Percentiles rank a stretch among this genome's conserved stretches.
Evolutionary conservation across 2,329 filamentous ascomycete species (phyloP).

Genomic region (Drechslerella coelobrocha): DNA sequence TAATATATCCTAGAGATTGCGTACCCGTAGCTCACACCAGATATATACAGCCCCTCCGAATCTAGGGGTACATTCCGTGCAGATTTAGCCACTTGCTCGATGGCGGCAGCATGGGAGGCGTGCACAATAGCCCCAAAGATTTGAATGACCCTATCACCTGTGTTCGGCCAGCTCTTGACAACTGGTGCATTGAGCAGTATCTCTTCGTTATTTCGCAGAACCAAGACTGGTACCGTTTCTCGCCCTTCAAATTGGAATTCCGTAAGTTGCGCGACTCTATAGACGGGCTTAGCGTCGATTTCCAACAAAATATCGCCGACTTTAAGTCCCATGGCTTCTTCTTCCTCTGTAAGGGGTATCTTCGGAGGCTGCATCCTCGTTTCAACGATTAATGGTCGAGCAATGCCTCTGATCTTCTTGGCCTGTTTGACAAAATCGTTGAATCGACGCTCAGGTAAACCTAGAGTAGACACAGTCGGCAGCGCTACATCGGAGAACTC

Average conservation of each 20-base stretch:
- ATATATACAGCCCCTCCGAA: conserved; percentile 52
- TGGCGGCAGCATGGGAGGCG: conserved; percentile 53
- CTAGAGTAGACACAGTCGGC: conserved; percentile 54
- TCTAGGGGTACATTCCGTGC: conserved; percentile 53
- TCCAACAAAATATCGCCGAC: conserved; percentile 55
- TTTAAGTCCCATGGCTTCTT: conserved; percentile 52
- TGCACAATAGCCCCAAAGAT: conserved; percentile 55
- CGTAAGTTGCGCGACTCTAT: conserved; percentile 53
- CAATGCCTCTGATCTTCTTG: conserved; percentile 54
- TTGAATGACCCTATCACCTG: conserved; percentile 53
- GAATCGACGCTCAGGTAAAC: conserved; percentile 53
- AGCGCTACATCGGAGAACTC: conserved; percentile 55
- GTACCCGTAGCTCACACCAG: conserved; percentile 48
- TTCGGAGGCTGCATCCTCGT: conserved; percentile 53
- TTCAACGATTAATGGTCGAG: conserved; percentile 54
- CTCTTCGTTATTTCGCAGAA: conserved; percentile 54
- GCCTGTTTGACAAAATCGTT: conserved; percentile 54
- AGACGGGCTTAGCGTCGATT: conserved; percentile 54
- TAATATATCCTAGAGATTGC: not conserved
- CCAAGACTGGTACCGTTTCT: conserved; percentile 54
- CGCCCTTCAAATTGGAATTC: conserved; percentile 53
- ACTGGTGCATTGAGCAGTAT: conserved; percentile 53
- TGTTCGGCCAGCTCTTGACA: conserved; percentile 52
- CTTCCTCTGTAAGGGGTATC: conserved; percentile 43
- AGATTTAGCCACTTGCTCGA: conserved; percentile 54